Percentiles rank a stretch among this genome's conserved stretches.
These are phyloP conservation scores for Talaromyces sp. DNA, from an alignment of 2,329 filamentous ascomycete species.

Conservation along the genomic window DNA sequence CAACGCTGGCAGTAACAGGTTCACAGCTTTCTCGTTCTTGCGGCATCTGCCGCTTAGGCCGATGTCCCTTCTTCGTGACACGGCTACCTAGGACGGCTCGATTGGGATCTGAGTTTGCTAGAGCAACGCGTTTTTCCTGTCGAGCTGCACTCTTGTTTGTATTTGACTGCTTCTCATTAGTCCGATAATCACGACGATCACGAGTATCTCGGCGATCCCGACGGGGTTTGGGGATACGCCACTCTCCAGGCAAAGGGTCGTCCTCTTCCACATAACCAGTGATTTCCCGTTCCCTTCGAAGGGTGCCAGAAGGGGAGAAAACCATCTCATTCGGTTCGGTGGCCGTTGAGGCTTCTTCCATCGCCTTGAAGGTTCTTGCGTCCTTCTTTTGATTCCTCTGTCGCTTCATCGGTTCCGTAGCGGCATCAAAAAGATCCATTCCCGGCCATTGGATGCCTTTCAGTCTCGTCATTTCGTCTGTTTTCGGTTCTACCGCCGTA, in stretches of 20 bases:
- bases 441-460: slow-evolving; percentile 48
- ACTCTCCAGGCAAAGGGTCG: slow-evolving; percentile 42
- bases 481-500: slow-evolving; percentile 21
- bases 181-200: not conserved
- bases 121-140: slow-evolving; percentile 1
- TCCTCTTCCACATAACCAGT: slow-evolving; percentile 42
- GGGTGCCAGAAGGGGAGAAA: slow-evolving; percentile 39
- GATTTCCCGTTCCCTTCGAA: slow-evolving; percentile 42
- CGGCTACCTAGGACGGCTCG: slow-evolving; percentile 6
- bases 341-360: slow-evolving; percentile 41
- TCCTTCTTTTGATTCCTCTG: slow-evolving; percentile 51
- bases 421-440: slow-evolving; percentile 50
- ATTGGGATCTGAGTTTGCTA: slow-evolving; percentile 7
- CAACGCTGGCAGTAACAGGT: not conserved
- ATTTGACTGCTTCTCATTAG: not conserved
- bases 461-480: slow-evolving; percentile 36
- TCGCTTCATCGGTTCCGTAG: slow-evolving; percentile 43
- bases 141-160: not conserved
- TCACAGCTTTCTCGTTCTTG: not conserved
- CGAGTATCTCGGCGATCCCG: slow-evolving; percentile 4
- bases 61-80: slow-evolving; percentile 4
- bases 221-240: slow-evolving; percentile 35
- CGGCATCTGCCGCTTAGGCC: not conserved
- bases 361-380: slow-evolving; percentile 37
- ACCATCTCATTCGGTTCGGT: slow-evolving; percentile 45